These are phyloP conservation scores for Malassezia dermatis DNA, from an alignment of 1,284 basidiomycete genomes.

Conservation along the genomic window DNA sequence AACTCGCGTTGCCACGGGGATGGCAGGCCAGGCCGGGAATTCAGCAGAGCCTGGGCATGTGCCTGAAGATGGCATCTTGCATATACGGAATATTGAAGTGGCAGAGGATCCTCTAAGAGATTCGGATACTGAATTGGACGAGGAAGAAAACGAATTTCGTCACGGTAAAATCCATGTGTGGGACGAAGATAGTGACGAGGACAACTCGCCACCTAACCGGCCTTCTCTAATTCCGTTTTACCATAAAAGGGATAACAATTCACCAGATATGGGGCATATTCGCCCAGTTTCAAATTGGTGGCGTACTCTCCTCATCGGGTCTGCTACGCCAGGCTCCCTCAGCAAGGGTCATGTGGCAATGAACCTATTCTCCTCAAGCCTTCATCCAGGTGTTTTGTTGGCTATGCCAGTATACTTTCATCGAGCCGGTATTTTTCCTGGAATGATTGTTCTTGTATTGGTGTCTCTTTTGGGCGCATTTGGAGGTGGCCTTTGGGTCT, in stretches of 20 bases:
- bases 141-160: background rate
- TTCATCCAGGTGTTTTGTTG: constrained; percentile 41
- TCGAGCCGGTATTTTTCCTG: constrained; percentile 26
- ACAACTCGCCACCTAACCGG: background rate
- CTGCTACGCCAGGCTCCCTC: constrained; percentile 32
- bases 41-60: background rate
- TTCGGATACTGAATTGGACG: background rate
- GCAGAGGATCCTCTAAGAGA: background rate
- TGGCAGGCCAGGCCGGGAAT: background rate
- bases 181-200: constrained; percentile 18
- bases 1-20: background rate
- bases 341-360: constrained; percentile 36
- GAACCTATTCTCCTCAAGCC: constrained; percentile 38
- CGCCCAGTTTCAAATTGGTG: constrained; percentile 11
- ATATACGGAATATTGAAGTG: background rate
- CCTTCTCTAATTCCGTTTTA: background rate
- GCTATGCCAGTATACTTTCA: constrained; percentile 42
- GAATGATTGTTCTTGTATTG: constrained; percentile 24
- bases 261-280: background rate
- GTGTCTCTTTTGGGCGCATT: constrained; percentile 37
- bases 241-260: background rate
- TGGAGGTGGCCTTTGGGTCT: constrained; percentile 43
- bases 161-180: constrained; percentile 6
- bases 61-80: background rate
- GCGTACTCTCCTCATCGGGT: constrained; percentile 28